Evolutionary conservation across 306 rosid species (phyloP), one percentile per base, ranked within the genome.

Genomic region (Myrica gale): DNA sequence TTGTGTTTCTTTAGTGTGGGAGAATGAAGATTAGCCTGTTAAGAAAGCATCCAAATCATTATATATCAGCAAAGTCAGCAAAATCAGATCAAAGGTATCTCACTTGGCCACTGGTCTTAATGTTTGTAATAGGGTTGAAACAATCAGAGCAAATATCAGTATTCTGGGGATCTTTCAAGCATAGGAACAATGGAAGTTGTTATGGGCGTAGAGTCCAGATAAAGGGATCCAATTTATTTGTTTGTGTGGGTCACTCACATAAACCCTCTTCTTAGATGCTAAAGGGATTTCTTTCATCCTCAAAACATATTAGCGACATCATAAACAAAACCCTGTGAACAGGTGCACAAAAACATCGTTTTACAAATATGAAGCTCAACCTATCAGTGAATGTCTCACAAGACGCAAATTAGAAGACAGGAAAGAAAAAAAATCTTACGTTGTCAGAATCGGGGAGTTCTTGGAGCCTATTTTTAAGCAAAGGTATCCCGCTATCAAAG

Each of bases 401-500:
- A 6, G 37, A 3, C 63, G 41, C 63, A 71, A 32, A 5, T 2
- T 11, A 6, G 51, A 1, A 63, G 65, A 67, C 13, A 57, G 39
- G 26, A 68, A 4, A 8, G 47, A 42, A 69, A 69, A 74, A 54
- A 66, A 74, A 58, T 20, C 89, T 85, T 81, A 95, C 99, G 68
- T 88, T 95, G 71, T 95, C 89, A 81, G 99, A 95, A 84, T 95
- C 99, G 55, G 97, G 97, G 76, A 92, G 97, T 62, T 88, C 87
- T 73, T 90, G 97, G 37, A 95, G 92, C 83, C 97, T 92, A 85
- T 82, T 85, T 84, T 84, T 88, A 60, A 95, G 96, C 90, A 95
- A 81, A 21, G 97, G 97, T 79, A 95, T 95, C 68, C 97, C 99
- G 73, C 97, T 95, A 82, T 95, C 99, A 84, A 95, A 95, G 87